Percentiles rank a stretch among this genome's conserved stretches.
These are phyloP conservation scores for Capronia epimyces DNA, from an alignment of 2,329 filamentous ascomycete genomes.

Conservation along the genomic window DNA sequence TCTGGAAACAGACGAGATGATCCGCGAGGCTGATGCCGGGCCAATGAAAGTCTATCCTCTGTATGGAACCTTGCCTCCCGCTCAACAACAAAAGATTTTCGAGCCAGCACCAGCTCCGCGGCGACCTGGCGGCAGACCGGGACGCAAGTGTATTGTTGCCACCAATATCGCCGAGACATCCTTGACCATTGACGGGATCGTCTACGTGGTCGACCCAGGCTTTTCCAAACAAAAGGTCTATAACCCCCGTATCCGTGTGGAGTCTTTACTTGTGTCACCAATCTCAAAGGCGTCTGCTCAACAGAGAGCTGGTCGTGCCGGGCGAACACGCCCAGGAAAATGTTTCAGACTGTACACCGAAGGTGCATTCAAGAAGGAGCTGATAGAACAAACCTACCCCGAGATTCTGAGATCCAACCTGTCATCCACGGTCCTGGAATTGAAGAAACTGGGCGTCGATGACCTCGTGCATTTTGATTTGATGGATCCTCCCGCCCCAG, in stretches of 20 bases:
- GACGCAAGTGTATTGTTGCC: constrained; percentile 88
- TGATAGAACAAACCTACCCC: constrained; percentile 95
- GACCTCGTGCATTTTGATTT: constrained; percentile 97
- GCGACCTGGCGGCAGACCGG: constrained; percentile 71
- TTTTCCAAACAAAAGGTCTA: constrained; percentile 99
- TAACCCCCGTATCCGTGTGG: constrained; percentile 92
- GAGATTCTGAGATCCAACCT: constrained; percentile 94
- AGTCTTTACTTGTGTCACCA: constrained; percentile 93
- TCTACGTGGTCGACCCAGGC: constrained; percentile 97
- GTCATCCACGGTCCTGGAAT: constrained; percentile 86
- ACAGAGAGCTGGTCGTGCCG: constrained; percentile 96
- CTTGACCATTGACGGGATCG: constrained; percentile 96
- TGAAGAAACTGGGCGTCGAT: constrained; percentile 94
- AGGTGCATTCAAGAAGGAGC: constrained; percentile 90
- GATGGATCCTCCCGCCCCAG: constrained; percentile 96
- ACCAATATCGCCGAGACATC: constrained; percentile 98
- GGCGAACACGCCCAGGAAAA: constrained; percentile 96
- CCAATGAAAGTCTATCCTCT: constrained; percentile 87
- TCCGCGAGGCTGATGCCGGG: constrained; percentile 82
- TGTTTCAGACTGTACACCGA: constrained; percentile 98
- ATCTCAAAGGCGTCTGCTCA: constrained; percentile 97
- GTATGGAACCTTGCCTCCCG: constrained; percentile 86
- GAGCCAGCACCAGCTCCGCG: constrained; percentile 73
- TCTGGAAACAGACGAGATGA: constrained; percentile 85
- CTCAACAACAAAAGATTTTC: constrained; percentile 93